phyloP scores from a whole-genome alignment of 106 monocot species.

The Phalaenopsis aphrodite region DNA sequence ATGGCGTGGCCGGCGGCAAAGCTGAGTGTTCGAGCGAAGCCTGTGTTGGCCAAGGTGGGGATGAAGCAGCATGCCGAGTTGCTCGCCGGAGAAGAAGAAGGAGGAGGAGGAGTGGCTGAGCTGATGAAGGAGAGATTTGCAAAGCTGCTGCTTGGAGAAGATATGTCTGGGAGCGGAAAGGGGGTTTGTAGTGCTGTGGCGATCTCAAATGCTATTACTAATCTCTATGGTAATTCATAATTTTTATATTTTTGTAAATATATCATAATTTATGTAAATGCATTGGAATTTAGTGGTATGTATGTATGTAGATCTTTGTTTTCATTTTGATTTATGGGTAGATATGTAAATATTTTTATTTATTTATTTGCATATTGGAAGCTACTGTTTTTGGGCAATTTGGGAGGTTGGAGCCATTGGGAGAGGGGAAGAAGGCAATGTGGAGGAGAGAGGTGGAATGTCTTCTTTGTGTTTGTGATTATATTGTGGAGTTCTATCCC shows the following conservation, averaged over 20 bases:
- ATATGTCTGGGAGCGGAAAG: conserved; percentile 85
- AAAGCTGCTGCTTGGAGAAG: conserved; percentile 83
- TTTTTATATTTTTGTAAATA: too few species aligned
- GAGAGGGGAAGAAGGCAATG: conserved; percentile 58
- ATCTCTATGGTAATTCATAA: conserved; percentile 59
- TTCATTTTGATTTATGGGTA: too few species aligned
- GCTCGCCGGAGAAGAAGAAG: background rate
- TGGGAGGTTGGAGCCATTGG: conserved; percentile 65
- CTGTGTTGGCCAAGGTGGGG: conserved; percentile 29
- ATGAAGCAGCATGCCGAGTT: conserved; percentile 28
- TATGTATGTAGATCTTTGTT: too few species aligned
- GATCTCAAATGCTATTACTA: conserved; percentile 88
- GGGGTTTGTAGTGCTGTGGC: conserved; percentile 76
- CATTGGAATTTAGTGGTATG: too few species aligned
- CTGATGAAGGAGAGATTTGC: conserved; percentile 78
- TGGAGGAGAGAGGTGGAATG: conserved; percentile 86
- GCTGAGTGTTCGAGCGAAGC: conserved; percentile 10
- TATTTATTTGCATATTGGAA: conserved; percentile 4
- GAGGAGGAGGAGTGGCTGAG: conserved; percentile 28
- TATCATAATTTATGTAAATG: too few species aligned
- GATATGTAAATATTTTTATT: background rate
- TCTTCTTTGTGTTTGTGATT: conserved; percentile 70
- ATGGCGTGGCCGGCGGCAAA: conserved; percentile 21
- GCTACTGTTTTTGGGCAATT: conserved; percentile 70
- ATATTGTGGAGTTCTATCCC: conserved; percentile 65